Conservation (phyloP, 805 yeast species). For the Groenewaldozyma tartarivorans region DNA sequence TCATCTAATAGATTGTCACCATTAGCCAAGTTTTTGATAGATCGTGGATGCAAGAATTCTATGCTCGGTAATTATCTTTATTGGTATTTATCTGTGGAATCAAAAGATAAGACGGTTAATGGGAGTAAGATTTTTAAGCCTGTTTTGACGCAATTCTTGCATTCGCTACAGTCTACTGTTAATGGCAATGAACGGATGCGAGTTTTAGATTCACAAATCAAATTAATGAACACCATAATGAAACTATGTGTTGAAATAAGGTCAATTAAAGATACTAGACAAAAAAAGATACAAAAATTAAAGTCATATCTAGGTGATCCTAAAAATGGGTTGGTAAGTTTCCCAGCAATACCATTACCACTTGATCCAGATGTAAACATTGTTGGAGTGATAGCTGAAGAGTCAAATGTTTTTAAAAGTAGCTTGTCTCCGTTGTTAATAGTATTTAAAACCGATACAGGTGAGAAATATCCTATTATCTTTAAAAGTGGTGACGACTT, state of each 20-base stretch:
- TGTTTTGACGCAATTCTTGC: conserved; percentile 38
- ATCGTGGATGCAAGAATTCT: conserved; percentile 55
- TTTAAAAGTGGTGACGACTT: conserved; percentile 94
- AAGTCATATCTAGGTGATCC: conserved; percentile 47
- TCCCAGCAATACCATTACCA: conserved; percentile 62
- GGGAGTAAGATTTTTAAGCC: conserved; percentile 33
- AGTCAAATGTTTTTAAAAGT: conserved; percentile 81
- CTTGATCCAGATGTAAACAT: conserved; percentile 71
- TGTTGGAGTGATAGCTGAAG: conserved; percentile 68
- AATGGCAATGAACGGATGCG: conserved; percentile 24
- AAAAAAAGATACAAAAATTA: conserved; percentile 61
- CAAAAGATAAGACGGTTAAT: conserved; percentile 47
- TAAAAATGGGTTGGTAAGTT: conserved; percentile 29
- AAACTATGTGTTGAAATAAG: conserved; percentile 57
- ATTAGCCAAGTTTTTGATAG: conserved; percentile 54
- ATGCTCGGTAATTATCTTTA: conserved; percentile 73
- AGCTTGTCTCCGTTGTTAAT: conserved; percentile 83
- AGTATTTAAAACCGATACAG: conserved; percentile 51
- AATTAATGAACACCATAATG: conserved; percentile 57
- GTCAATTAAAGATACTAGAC: conserved; percentile 62
- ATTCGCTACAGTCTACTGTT: conserved; percentile 25
- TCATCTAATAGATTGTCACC: conserved; percentile 13
- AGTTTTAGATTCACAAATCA: conserved; percentile 49
- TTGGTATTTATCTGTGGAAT: conserved; percentile 88
- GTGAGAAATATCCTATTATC: conserved; percentile 63